Evolutionary conservation across 345 rosid genomes (phyloP).

Genomic region (Lepidium africanum): DNA sequence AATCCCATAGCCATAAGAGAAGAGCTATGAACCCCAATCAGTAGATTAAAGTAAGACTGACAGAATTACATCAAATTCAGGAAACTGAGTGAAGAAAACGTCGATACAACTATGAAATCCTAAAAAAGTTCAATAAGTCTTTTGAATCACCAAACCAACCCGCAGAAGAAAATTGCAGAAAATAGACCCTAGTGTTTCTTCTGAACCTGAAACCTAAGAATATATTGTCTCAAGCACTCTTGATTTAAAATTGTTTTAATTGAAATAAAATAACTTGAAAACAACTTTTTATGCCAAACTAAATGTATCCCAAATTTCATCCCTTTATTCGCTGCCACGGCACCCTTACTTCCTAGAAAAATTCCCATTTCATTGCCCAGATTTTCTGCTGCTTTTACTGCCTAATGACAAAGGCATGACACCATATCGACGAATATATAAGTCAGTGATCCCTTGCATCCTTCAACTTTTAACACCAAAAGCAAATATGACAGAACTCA

Average conservation of each 20-base stretch:
- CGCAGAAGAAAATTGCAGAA: background rate
- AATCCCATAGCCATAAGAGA: background rate
- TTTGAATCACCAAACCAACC: background rate
- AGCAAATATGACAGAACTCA: constrained; percentile 19
- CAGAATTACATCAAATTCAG: background rate
- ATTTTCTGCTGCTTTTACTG: constrained; percentile 4
- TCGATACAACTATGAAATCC: background rate
- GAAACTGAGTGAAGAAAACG: background rate
- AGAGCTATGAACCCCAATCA: background rate
- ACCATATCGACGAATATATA: constrained; percentile 10
- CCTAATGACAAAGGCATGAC: constrained; percentile 19
- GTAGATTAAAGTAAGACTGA: background rate
- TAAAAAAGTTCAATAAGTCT: background rate
- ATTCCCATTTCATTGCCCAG: background rate
- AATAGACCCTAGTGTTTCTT: background rate
- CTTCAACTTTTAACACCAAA: background rate
- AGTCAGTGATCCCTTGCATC: background rate
- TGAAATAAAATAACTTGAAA: background rate
- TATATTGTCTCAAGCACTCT: background rate
- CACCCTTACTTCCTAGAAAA: background rate
- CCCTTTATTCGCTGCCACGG: background rate
- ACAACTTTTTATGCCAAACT: background rate
- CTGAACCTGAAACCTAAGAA: background rate
- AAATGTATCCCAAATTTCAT: background rate
- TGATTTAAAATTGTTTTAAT: background rate